Evolutionary conservation across 192 early-diverging fungal species (phyloP).

Genomic region (Coemansia javaensis): DNA sequence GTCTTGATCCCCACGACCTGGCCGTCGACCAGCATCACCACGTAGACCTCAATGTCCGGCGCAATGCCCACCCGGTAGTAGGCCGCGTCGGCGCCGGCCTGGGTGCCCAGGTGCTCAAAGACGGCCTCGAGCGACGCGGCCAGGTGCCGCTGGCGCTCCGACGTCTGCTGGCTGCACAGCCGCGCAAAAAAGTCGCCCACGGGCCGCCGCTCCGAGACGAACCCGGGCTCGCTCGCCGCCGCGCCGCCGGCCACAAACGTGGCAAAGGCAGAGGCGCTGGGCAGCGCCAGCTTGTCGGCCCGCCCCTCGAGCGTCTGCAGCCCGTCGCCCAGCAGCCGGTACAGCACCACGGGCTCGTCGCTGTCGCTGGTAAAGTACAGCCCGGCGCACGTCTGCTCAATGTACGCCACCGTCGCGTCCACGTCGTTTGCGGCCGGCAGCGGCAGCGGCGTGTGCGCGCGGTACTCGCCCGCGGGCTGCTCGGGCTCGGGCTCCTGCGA

Average conservation of each 20-base stretch:
- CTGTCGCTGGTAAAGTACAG: constrained; percentile 48
- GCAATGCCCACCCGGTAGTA: constrained; percentile 39
- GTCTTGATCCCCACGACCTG: constrained; percentile 46
- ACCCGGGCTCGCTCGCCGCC: constrained; percentile 19
- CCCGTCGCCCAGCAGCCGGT: constrained; percentile 27
- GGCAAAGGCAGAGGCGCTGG: constrained; percentile 35
- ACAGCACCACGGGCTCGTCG: constrained; percentile 49
- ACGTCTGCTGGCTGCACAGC: constrained; percentile 33
- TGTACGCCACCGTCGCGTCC: constrained; percentile 22
- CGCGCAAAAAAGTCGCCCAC: constrained; percentile 17
- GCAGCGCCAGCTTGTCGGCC: constrained; percentile 31
- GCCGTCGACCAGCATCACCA: constrained; percentile 47
- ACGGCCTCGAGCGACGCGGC: constrained; percentile 20
- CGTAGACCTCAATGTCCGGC: constrained; percentile 45
- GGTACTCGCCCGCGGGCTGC: too few relatives aligned
- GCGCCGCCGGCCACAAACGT: constrained; percentile 27
- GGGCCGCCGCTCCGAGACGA: constrained; percentile 30
- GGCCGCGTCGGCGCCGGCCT: constrained; percentile 20
- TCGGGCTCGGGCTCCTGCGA: constrained; percentile 8
- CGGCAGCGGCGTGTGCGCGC: constrained; percentile 34
- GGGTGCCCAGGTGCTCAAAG: constrained; percentile 10
- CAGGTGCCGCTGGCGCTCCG: constrained; percentile 28
- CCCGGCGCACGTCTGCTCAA: constrained; percentile 37
- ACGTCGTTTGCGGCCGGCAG: constrained; percentile 18
- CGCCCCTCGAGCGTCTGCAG: constrained; percentile 25